Evolutionary conservation across 805 yeast genomes (phyloP), one percentile per base, ranked within the genome.

Genomic region (Myxozyma mucilagina): DNA sequence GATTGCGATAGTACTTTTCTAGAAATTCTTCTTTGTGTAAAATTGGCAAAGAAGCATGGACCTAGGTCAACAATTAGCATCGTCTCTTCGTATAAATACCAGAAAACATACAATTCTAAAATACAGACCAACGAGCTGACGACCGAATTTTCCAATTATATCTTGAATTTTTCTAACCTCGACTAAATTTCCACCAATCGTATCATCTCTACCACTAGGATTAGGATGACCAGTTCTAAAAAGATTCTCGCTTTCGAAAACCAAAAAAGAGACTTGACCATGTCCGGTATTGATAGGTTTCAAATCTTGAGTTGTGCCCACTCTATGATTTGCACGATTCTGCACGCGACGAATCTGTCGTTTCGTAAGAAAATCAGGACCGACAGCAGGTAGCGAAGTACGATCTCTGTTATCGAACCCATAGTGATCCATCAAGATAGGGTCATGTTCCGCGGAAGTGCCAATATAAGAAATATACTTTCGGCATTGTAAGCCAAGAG

Each of bases 401-500:
- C 67, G 53, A 41, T 64, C 68, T 44, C 61, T 61, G 38, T n/a
- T 11, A 35, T 68, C 68, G 45, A 63, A 69, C 13, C 60, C 61
- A 48, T 69, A 69, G 49, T 68, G 57, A n/a, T 69, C 57, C 64
- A 69, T 57, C 34, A 69, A 60, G 10, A 69, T 57, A 9, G 71
- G 67, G 52, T 69, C 72, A 31, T 69, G 64, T 56, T 67, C 69
- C 14, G 66, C 67, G 9, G 70, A 67, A 4, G 68, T 57, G n/a
- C 72, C 72, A 42, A 69, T 57, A 44, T 65, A 66, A 13, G 72
- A 69, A 38, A 69, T 56, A 47, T 69, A 69, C 18, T 64, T 36
- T 8, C 71, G 63, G 45, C 70, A 67, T 38, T 69, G 71, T 45
- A 69, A 60, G 4, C 72, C 72, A 4, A 69, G 63, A 7, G 72